Conservation (phyloP, 2,329 filamentous ascomycete genomes). For the Teratosphaeria pseudoeucalypti region DNA sequence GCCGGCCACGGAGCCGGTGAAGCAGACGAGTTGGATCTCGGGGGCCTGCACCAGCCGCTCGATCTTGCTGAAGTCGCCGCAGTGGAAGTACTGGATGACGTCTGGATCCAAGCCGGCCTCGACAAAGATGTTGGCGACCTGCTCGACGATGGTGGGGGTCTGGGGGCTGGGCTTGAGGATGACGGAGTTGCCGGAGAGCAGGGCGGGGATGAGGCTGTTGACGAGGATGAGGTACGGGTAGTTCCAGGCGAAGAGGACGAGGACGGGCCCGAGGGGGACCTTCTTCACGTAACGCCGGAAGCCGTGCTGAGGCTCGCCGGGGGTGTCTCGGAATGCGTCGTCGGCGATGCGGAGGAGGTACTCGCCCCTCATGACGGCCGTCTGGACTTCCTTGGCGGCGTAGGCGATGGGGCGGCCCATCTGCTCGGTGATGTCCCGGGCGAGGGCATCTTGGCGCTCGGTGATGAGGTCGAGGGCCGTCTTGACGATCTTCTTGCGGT, state of each 20-base stretch:
- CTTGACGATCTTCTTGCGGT: constrained; percentile 70
- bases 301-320: constrained; percentile 73
- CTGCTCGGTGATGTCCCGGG: constrained; percentile 77
- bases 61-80: constrained; percentile 65
- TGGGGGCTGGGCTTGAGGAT: constrained; percentile 93
- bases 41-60: constrained; percentile 70
- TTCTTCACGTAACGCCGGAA: constrained; percentile 88
- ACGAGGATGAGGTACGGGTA: constrained; percentile 91
- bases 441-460: constrained; percentile 67
- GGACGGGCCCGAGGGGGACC: constrained; percentile 73
- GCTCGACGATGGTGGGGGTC: constrained; percentile 84
- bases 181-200: constrained; percentile 80
- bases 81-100: constrained; percentile 88
- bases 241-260: constrained; percentile 94
- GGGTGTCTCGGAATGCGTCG: constrained; percentile 67
- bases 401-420: constrained; percentile 92
- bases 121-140: constrained; percentile 63
- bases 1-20: constrained; percentile 84
- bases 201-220: constrained; percentile 85
- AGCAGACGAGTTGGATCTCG: constrained; percentile 71
- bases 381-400: constrained; percentile 70
- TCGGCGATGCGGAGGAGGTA: constrained; percentile 77
- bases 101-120: constrained; percentile 73
- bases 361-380: constrained; percentile 73
- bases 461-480: constrained; percentile 64